Evolutionary conservation across 2,329 filamentous ascomycete species (phyloP), one percentile per base, ranked within the genome.

Genomic region (Fusarium begoniae): DNA sequence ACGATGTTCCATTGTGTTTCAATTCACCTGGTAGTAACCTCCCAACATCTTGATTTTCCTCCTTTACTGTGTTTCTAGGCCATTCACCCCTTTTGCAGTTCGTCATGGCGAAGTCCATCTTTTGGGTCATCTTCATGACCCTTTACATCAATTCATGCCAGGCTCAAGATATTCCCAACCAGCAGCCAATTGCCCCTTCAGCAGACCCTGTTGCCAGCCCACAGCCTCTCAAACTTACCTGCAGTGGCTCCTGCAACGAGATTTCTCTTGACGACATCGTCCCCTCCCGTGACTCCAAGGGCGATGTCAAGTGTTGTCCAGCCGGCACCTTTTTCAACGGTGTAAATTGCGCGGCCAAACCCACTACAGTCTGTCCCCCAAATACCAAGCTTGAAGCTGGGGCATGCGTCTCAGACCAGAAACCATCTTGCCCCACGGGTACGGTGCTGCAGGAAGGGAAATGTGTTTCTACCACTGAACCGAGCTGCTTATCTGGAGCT

Each of bases 1-100:
- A 40, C 18, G 10, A 20, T 40, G 38, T 40, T 40, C 38, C 28
- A 20, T 40, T 10, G 10, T 20, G 11, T 40, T 41, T 41, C 38
- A 22, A 22, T 13, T 41, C 20, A 41, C 12, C 18, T 35, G 32
- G 6, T 1, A 1, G 6, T 15, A 35, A 35, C 2, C 32, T 35
- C 32, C 1, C 30, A 32, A 35, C 13, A 35, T 35, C 32, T 35
- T 35, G 1, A 35, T 8, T 0, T 8, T 35, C 32, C 14, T 35
- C 0, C 32, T 8, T 35, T 3, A 15, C 13, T 15, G 0, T 1
- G 0, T 15, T 35, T 15, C 13, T 37, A 2, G 15, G 35, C 0
- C 35, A 37, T 37, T 1, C 3, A 37, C 0, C 1, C 15, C 7
- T 8, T 37, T 37, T 17, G 15, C 1, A 41, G 2, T 1, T n/a